These are phyloP conservation scores for Aspergillus hancockii DNA, from an alignment of 495 filamentous ascomycete genomes.

Conservation along the genomic window DNA sequence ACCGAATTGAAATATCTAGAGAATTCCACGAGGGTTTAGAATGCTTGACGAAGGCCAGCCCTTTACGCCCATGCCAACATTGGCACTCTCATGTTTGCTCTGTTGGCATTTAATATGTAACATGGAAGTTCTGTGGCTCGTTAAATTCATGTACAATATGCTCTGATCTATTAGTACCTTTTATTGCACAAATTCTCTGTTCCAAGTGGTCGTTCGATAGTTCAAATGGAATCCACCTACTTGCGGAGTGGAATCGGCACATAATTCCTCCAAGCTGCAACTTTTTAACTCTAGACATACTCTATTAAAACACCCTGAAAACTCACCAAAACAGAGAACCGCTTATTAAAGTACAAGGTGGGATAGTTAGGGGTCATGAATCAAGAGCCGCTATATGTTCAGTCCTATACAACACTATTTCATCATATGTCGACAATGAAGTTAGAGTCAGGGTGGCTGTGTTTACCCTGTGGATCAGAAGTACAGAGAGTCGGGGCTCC, in stretches of 20 bases:
- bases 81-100: neutral
- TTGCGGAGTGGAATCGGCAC: neutral
- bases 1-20: neutral
- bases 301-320: neutral
- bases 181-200: conserved; percentile 13
- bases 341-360: neutral
- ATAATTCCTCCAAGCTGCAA: neutral
- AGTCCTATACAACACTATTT: neutral
- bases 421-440: conserved; percentile 5
- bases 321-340: neutral
- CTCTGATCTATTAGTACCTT: conserved; percentile 16
- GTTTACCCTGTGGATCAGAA: neutral
- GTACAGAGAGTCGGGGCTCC: neutral
- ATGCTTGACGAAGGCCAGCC: conserved; percentile 1
- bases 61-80: neutral
- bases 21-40: neutral
- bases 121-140: conserved; percentile 12
- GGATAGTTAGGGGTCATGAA: neutral
- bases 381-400: neutral
- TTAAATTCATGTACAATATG: conserved; percentile 26
- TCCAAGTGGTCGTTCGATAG: neutral
- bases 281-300: neutral
- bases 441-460: conserved; percentile 7
- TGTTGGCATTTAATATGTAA: conserved; percentile 15
- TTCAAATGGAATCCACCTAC: neutral